These are phyloP conservation scores for Drechmeria coniospora DNA, from an alignment of 2,329 filamentous ascomycete species.

Conservation along the genomic window DNA sequence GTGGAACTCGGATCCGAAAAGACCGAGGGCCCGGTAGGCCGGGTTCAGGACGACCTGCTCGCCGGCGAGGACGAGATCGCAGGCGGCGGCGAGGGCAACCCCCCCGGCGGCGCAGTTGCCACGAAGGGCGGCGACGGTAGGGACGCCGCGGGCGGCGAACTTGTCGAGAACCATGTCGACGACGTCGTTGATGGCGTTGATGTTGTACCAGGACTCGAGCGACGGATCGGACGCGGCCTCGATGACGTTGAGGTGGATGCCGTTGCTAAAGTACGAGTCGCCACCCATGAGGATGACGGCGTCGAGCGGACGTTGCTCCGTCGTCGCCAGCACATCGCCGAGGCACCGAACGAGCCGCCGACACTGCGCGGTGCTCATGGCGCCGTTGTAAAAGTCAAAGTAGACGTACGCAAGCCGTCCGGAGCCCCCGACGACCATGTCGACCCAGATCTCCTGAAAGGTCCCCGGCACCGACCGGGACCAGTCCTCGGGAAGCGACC, in stretches of 20 bases:
- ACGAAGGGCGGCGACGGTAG: constrained; percentile 21
- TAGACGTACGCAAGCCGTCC: constrained; percentile 21
- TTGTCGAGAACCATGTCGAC: constrained; percentile 21
- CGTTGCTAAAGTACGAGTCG: constrained; percentile 24
- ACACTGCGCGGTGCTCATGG: constrained; percentile 25
- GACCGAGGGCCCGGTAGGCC: constrained; percentile 21
- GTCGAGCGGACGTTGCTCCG: constrained; percentile 12
- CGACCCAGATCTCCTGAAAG: constrained; percentile 24
- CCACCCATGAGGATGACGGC: constrained; percentile 23
- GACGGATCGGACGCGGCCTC: constrained; percentile 21
- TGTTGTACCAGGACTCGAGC: constrained; percentile 25
- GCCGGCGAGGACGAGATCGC: constrained; percentile 20
- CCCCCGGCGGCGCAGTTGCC: constrained; percentile 27
- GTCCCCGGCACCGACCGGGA: constrained; percentile 12
- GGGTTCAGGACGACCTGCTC: constrained; percentile 23
- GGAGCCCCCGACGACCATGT: constrained; percentile 13
- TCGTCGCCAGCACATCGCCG: constrained; percentile 15
- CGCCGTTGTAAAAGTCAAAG: constrained; percentile 28
- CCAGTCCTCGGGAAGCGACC: constrained; percentile 11
- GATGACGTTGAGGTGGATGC: constrained; percentile 27
- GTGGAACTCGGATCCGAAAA: constrained; percentile 25
- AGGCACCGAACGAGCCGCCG: constrained; percentile 19
- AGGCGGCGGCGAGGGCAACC: constrained; percentile 24
- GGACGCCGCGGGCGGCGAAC: constrained; percentile 18
- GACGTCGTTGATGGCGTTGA: constrained; percentile 27